Evolutionary conservation across 2,329 filamentous ascomycete genomes (phyloP).

Genomic region (Coniochaeta sp.): DNA sequence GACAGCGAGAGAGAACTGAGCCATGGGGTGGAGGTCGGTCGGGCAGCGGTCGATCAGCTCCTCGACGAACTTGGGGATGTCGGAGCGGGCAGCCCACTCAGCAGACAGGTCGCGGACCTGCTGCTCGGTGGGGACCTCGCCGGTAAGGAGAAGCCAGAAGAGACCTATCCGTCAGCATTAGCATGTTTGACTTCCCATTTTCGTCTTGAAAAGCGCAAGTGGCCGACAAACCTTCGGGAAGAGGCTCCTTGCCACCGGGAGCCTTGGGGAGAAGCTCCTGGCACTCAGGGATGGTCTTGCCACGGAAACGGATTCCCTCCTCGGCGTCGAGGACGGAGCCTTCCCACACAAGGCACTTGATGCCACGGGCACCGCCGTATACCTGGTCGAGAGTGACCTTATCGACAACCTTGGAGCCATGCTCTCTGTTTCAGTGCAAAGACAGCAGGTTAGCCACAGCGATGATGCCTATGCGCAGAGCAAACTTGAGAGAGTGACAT

Average conservation of each 20-base stretch:
- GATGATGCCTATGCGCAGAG: not conserved
- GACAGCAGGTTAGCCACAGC: not conserved
- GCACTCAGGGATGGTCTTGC: slow-evolving; percentile 98
- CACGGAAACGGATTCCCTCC: slow-evolving; percentile 99
- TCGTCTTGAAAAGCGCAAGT: not conserved
- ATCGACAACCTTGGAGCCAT: slow-evolving; percentile 90
- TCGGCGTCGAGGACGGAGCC: slow-evolving; percentile 95
- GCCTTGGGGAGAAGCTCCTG: slow-evolving; percentile 96
- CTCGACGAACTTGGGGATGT: slow-evolving; percentile 95
- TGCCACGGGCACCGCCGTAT: slow-evolving; percentile 97
- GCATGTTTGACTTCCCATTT: not conserved
- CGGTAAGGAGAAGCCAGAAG: slow-evolving; percentile 98
- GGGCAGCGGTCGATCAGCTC: slow-evolving; percentile 99
- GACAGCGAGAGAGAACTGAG: slow-evolving; percentile 96
- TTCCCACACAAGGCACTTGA: slow-evolving; percentile 99
- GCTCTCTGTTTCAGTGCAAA: slow-evolving; percentile 58
- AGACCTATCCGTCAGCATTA: slow-evolving; percentile 51
- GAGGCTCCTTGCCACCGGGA: slow-evolving; percentile 90
- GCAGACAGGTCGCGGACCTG: slow-evolving; percentile 97
- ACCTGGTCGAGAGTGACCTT: slow-evolving; percentile 99
- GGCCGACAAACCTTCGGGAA: slow-evolving; percentile 67
- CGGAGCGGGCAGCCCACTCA: slow-evolving; percentile 96
- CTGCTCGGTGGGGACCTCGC: slow-evolving; percentile 95
- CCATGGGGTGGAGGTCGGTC: slow-evolving; percentile 98
- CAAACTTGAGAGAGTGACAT: slow-evolving; percentile 27